Conservation (phyloP, 805 yeast species). For the Myxozyma neotropica region DNA sequence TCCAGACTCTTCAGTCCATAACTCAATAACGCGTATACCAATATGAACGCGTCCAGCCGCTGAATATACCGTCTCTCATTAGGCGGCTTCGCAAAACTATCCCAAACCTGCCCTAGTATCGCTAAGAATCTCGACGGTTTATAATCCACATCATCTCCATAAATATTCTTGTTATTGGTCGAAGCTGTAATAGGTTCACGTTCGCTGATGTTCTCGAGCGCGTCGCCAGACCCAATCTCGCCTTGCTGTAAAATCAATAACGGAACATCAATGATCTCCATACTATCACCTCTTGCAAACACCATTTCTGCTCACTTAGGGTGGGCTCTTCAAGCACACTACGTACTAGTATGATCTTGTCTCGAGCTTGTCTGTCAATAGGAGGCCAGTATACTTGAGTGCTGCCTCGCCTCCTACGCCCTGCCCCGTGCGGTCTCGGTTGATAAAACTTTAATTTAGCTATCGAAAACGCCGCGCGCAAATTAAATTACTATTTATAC, state of each 20-base stretch:
- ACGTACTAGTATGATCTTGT: too few species aligned
- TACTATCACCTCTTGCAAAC: neutral
- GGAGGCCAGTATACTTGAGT: too few species aligned
- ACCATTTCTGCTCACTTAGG: neutral
- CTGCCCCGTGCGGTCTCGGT: too few species aligned
- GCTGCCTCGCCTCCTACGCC: too few species aligned
- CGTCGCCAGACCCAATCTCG: neutral
- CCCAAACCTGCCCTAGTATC: slow-evolving; percentile 29
- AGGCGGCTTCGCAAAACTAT: slow-evolving; percentile 32
- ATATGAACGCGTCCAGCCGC: slow-evolving; percentile 42
- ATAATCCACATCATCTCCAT: slow-evolving; percentile 16
- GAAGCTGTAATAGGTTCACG: neutral
- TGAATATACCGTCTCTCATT: slow-evolving; percentile 42
- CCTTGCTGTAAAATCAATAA: neutral
- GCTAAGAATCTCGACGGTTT: slow-evolving; percentile 3
- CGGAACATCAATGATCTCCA: neutral
- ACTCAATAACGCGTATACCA: slow-evolving; percentile 43
- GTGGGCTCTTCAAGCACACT: neutral
- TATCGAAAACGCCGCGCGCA: too few species aligned
- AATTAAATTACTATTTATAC: too few species aligned
- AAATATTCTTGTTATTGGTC: slow-evolving; percentile 7
- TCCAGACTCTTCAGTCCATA: slow-evolving; percentile 59
- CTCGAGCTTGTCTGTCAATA: too few species aligned
- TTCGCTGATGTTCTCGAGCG: neutral
- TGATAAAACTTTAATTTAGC: too few species aligned